Evolutionary conservation across 2,329 filamentous ascomycete species (phyloP), one percentile per base, ranked within the genome.

Genomic region (Colletotrichum chrysophilum): DNA sequence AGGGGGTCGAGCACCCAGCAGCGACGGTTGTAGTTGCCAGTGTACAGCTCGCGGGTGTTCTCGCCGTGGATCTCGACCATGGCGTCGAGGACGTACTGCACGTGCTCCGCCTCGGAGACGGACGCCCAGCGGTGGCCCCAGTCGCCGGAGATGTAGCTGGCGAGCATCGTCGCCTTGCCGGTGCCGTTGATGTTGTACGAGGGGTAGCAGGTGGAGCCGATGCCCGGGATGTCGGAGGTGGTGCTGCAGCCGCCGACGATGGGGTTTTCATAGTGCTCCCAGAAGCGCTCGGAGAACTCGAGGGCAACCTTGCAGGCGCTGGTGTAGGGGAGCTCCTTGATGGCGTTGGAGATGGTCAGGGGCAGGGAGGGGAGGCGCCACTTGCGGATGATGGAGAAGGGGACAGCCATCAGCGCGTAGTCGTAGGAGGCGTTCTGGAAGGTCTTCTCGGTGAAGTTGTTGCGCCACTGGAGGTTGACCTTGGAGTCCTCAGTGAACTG

Each of bases 31-130:
- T 91, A 93, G 43, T 89, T 88, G 62, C 93, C 93, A 0, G 93
- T 94, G 79, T 88, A 95, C 79, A 94, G 87, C 73, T 92, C 87
- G 3, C 85, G 83, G 0, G 91, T 92, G 36, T 93, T 84, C 0
- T 87, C 82, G 6, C 93, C 93, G 80, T 94, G 93, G n/a, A 93
- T 89, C 81, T 93, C 90, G 16, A 90, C 85, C 90, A 94, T 94
- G 24, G 92, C 90, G 56, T 93, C 89, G 76, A 93, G 87, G 2
- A 93, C 88, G 70, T 91, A 88, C 18, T 90, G 88, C 4, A 94
- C 90, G 79, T 94, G 93, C 78, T 94, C 89, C 14, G 86, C 86
- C 71, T 92, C 91, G 13, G 87, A 85, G 56, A 83, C 79, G 71
- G 79, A 81, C 21, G 82, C 80, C 61, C 81, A 80, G 24, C 81